Evolutionary conservation across 1,284 basidiomycete species (phyloP).

Genomic region (Mrakiaceae sp.): DNA sequence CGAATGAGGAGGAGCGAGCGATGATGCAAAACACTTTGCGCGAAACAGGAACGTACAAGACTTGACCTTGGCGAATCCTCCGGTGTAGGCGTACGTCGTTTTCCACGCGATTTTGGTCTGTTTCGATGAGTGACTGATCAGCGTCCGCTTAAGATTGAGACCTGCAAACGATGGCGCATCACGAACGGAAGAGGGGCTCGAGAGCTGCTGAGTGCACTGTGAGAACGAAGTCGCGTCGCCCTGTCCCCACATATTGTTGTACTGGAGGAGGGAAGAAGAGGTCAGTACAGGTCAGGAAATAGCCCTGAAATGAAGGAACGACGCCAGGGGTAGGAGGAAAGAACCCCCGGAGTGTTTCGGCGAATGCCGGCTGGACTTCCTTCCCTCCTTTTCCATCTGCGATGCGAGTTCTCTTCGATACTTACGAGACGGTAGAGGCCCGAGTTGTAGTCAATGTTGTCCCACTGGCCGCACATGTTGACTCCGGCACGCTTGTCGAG

Average conservation of each 20-base stretch:
- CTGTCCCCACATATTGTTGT: conserved; percentile 5
- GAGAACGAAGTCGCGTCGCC: conserved; percentile 41
- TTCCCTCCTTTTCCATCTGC: too few relatives aligned
- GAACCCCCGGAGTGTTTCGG: conserved; percentile 17
- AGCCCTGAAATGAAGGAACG: conserved; percentile 19
- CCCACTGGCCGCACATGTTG: conserved; percentile 43
- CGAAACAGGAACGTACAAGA: conserved; percentile 32
- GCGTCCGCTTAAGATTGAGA: too few relatives aligned
- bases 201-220: conserved; percentile 41
- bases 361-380: too few relatives aligned
- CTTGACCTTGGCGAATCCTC: conserved; percentile 43
- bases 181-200: too few relatives aligned
- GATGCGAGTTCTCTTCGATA: too few relatives aligned
- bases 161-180: too few relatives aligned
- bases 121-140: conserved; percentile 40
- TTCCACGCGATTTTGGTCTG: conserved; percentile 43
- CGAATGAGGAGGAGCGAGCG: not conserved
- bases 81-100: conserved; percentile 47
- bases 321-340: conserved; percentile 47
- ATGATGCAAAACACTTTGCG: conserved; percentile 4
- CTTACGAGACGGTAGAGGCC: conserved; percentile 34
- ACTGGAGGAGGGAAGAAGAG: not conserved
- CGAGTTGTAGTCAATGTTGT: conserved; percentile 33
- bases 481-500: too few relatives aligned
- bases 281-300: not conserved